phyloP scores from a whole-genome alignment of 345 rosid genomes.

The Cochlearia excelsa region DNA sequence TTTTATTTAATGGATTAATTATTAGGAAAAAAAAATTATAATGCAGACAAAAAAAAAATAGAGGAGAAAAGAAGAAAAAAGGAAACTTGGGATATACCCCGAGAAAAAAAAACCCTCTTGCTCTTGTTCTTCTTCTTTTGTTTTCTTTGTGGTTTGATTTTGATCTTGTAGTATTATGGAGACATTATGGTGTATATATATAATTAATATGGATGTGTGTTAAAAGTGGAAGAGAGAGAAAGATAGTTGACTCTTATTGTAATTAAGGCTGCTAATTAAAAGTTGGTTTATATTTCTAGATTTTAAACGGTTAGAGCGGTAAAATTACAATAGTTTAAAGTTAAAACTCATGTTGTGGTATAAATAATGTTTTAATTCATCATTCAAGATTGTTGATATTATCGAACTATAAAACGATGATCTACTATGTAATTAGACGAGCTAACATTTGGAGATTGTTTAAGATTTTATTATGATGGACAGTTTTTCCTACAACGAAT shows the following conservation, averaged over 20 bases:
- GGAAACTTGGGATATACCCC: constrained; percentile 36
- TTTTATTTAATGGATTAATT: too few species aligned
- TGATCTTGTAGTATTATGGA: constrained; percentile 16
- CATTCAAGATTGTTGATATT: not conserved
- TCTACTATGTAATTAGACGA: not conserved
- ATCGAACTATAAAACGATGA: not conserved
- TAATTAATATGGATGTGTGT: not conserved
- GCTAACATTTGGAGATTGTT: not conserved
- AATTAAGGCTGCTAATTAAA: constrained; percentile 4
- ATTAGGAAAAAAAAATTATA: not conserved
- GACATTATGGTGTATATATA: constrained; percentile 19
- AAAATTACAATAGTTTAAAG: constrained; percentile 2
- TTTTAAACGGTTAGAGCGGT: constrained; percentile 19
- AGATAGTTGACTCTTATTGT: constrained; percentile 16
- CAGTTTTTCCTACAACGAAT: too few species aligned
- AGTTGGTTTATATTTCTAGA: not conserved
- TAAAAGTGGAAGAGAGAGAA: not conserved
- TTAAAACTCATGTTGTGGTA: not conserved
- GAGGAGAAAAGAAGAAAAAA: constrained; percentile 13
- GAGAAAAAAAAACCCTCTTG: constrained; percentile 28
- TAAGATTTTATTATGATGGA: too few species aligned
- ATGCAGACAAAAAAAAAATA: not conserved
- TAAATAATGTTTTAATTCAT: not conserved
- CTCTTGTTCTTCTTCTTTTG: constrained; percentile 3
- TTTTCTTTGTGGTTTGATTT: constrained; percentile 3